These are phyloP conservation scores for Asterochloris sp. DNA, from an alignment of 139 green algal genomes.

Conservation along the genomic window DNA sequence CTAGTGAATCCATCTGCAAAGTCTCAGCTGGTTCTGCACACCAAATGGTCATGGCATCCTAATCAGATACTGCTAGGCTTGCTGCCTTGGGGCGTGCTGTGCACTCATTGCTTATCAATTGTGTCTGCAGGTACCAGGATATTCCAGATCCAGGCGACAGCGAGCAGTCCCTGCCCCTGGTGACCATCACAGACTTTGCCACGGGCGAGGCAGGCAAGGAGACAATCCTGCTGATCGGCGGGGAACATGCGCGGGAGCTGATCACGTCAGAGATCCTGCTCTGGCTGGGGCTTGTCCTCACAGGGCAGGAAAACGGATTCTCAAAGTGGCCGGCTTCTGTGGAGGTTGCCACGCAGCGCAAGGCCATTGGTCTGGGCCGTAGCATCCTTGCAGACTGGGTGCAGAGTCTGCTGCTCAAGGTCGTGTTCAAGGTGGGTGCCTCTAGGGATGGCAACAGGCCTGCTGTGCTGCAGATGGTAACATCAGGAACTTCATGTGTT, in stretches of 20 bases:
- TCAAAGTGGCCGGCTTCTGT: conserved; percentile 27
- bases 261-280: conserved; percentile 55
- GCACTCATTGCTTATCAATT: neutral
- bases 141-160: conserved; percentile 20
- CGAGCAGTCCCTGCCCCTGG: conserved; percentile 13
- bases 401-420: conserved; percentile 24
- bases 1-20: too few species aligned
- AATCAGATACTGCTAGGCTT: neutral
- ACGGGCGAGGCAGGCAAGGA: conserved; percentile 21
- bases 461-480: neutral
- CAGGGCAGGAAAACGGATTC: conserved; percentile 33
- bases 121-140: conserved; percentile 15
- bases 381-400: conserved; percentile 19
- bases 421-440: conserved; percentile 29
- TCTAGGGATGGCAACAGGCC: neutral
- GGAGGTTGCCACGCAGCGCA: conserved; percentile 17
- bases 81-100: neutral
- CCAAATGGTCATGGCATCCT: neutral
- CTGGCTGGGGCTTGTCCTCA: conserved; percentile 43
- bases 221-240: conserved; percentile 47
- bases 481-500: neutral
- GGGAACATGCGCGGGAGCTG: conserved; percentile 58
- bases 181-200: conserved; percentile 27
- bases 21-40: neutral
- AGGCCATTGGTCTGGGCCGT: neutral